These are phyloP conservation scores for Xylariales sp. DNA, from an alignment of 2,329 filamentous ascomycete species.

Conservation along the genomic window DNA sequence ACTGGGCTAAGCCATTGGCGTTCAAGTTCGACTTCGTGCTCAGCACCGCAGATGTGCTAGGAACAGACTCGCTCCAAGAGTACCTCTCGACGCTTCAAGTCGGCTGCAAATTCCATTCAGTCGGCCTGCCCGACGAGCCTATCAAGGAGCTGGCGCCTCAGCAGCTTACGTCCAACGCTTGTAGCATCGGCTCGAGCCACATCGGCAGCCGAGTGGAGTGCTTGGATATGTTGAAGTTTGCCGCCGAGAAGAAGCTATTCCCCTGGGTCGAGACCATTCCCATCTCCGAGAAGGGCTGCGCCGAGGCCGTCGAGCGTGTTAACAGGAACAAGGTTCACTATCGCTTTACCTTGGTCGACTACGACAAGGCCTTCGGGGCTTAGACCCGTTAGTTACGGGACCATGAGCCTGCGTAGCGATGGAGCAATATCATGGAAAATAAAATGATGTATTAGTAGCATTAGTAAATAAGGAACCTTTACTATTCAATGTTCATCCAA, in stretches of 20 bases:
- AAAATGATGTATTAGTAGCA: not conserved
- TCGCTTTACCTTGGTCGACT: constrained; percentile 76
- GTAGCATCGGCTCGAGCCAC: constrained; percentile 61
- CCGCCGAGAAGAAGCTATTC: constrained; percentile 64
- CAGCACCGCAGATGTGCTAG: constrained; percentile 61
- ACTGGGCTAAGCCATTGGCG: constrained; percentile 67
- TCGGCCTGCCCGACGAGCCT: constrained; percentile 66
- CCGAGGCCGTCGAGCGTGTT: constrained; percentile 75
- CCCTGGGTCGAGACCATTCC: constrained; percentile 68
- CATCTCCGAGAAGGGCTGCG: constrained; percentile 74
- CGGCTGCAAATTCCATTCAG: constrained; percentile 67
- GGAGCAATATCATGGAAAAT: not conserved
- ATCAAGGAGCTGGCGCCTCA: constrained; percentile 57
- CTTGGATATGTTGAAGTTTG: constrained; percentile 68
- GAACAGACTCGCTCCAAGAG: constrained; percentile 65
- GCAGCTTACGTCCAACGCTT: constrained; percentile 55
- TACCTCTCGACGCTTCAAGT: constrained; percentile 65
- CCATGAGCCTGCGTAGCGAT: not conserved
- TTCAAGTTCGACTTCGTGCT: constrained; percentile 64
- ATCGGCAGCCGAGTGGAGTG: constrained; percentile 71
- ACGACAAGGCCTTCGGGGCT: constrained; percentile 71
- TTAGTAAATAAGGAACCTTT: not conserved
- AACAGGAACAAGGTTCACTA: constrained; percentile 79
- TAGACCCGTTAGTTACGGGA: constrained; percentile 11
- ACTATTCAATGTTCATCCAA: not conserved